Evolutionary conservation across 176 grass and related monocot genomes (phyloP).

Genomic region (Coix lacrymajobi): DNA sequence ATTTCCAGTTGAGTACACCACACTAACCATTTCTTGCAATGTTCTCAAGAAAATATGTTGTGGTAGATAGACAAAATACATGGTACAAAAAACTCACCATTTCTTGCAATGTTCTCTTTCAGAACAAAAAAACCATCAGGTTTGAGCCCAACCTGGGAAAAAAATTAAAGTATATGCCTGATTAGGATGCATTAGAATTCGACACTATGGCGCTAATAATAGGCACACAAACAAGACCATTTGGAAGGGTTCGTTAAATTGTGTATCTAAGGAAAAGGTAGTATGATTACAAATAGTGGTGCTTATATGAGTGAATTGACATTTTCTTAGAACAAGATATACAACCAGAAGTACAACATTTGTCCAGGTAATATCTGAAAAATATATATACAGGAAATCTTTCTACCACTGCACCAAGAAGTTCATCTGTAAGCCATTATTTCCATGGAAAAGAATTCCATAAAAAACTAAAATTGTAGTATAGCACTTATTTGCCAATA

Average conservation of each 20-base stretch:
- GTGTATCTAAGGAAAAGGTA: not conserved
- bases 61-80: not conserved
- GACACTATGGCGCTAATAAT: not conserved
- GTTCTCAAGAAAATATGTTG: not conserved
- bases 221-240: not conserved
- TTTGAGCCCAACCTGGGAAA: constrained; percentile 86
- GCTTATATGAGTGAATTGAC: not conserved
- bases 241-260: not conserved
- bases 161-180: not conserved
- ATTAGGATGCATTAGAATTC: constrained; percentile 10
- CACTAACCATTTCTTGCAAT: too few species aligned
- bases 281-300: not conserved
- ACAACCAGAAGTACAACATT: not conserved
- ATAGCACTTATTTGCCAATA: not conserved
- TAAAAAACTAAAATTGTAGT: constrained; percentile 13
- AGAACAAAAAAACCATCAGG: constrained; percentile 87
- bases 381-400: not conserved
- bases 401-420: not conserved
- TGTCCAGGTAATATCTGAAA: not conserved
- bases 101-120: constrained; percentile 89
- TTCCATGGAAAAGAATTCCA: not conserved
- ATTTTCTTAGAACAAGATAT: not conserved
- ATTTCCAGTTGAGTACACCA: not conserved
- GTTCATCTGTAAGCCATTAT: not conserved
- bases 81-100: constrained; percentile 41